Evolutionary conservation across 1,139 yeast species (phyloP), one percentile per base, ranked within the genome.

Genomic region (Yamadazyma oceani): DNA sequence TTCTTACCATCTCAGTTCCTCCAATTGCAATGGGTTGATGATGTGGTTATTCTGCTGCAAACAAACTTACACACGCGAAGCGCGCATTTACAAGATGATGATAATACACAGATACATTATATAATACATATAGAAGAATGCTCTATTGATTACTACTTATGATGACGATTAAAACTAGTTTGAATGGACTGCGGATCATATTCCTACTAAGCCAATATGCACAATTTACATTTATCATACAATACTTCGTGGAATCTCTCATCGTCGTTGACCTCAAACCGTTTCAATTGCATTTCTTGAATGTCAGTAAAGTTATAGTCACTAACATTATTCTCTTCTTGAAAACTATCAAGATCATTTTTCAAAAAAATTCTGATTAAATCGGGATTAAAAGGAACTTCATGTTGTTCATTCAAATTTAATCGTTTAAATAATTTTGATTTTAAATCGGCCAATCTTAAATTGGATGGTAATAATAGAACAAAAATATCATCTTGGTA

Each of bases 401-500:
- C 17, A 13, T 45, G 39, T 1, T 44, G 38, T 35, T 48, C 48
- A 21, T 45, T 45, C 27, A 54, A 40, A 31, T 43, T 44, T 36
- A 90, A 73, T 40, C 97, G 72, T 40, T 85, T 82, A 37, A 75
- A 69, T 37, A 90, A 76, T 53, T 83, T 78, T 23, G 70, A 66
- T 51, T 79, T 78, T 43, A 92, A 65, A 38, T 83, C 89, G 26
- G 61, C 66, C 40, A 85, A 69, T 4, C 81, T 66, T 35, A 83
- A 77, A 46, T 73, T 75, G 5, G 75, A 62, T 10, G 90, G 85
- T 34, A 92, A 77, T 41, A 87, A 70, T 40, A 92, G 72, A 7
- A 96, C 97, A 68, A 92, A 88, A 19, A 90, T 84, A 58, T 90
- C 97, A 51, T 89, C 96, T 42, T 82, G 82, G 54, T 81, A 86